Evolutionary conservation across 116 monocot species (phyloP).

Genomic region (Dioscorea cayenensis): DNA sequence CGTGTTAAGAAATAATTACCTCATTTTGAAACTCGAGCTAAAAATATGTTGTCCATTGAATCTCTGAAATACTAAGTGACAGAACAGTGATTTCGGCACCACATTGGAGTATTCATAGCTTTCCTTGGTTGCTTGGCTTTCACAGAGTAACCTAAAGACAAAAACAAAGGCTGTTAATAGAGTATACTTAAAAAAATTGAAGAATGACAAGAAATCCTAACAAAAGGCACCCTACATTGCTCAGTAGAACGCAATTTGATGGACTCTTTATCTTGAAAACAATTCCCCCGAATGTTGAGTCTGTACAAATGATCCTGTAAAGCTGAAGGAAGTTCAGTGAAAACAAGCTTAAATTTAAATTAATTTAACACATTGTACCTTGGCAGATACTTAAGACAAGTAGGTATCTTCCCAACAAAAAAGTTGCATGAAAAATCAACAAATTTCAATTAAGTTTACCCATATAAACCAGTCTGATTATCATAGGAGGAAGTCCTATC

Average conservation of each 20-base stretch:
- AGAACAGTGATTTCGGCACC: too few species aligned
- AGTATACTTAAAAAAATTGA: too few species aligned
- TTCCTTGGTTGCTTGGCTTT: too few species aligned
- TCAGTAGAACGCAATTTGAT: conserved; percentile 33
- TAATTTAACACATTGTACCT: conserved; percentile 38
- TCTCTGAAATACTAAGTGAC: too few species aligned
- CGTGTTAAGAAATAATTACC: too few species aligned
- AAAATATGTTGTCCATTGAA: too few species aligned
- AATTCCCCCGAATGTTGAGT: conserved; percentile 69
- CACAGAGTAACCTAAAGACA: too few species aligned
- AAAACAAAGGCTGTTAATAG: too few species aligned
- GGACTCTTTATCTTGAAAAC: conserved; percentile 43
- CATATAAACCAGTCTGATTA: conserved; percentile 46
- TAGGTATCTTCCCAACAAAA: conserved; percentile 66
- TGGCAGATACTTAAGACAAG: conserved; percentile 54
- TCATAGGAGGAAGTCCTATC: conserved; percentile 18
- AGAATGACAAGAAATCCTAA: too few species aligned
- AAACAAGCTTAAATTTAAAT: conserved; percentile 3
- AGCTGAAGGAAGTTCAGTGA: conserved; percentile 19
- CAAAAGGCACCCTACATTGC: conserved; percentile 42
- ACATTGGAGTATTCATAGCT: too few species aligned
- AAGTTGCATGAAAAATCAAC: conserved; percentile 86
- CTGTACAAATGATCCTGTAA: conserved; percentile 38
- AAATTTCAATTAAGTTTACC: conserved; percentile 26
- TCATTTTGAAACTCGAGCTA: too few species aligned